Evolutionary conservation across 2,329 filamentous ascomycete species (phyloP), one percentile per base, ranked within the genome.

Genomic region (Phaeosphaeriaceae sp.): DNA sequence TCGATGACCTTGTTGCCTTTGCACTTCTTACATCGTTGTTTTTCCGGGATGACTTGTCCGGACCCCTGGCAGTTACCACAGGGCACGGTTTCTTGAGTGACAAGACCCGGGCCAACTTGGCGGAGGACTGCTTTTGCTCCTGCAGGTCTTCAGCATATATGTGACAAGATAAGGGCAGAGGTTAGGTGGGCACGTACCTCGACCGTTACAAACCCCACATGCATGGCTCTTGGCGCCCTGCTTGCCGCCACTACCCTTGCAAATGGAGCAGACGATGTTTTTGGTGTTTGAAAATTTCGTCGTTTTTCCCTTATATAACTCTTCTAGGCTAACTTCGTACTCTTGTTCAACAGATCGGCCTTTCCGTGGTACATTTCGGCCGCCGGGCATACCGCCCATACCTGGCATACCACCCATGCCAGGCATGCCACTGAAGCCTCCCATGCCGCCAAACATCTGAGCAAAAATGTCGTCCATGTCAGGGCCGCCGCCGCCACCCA

Each of bases 1-100:
- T 92, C 88, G 36, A 86, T 85, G 12, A 90, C 92, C 55, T 90
- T 85, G 74, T 89, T 90, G 67, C 94, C 94, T 78, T 97, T 97
- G 85, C 94, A 99, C 80, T 94, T 97, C 82, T 96, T 96, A 81
- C 94, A 99, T 71, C 91, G 90, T 69, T 99, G 94, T 80, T 97
- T 97, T 69, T 96, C 91, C 74, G 93, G 93, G 78, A 87, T 96
- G 68, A 92, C 86, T 68, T 87, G 86, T 5, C 94, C 94, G n/a
- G 86, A 83, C 28, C 92, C 93, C 52, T 87, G 82, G 76, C 94
- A 99, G 66, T 88, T 87, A 64, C 88, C 87, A 74, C 94, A 99
- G 29, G 87, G 75, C 30, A 92, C 85, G 6, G 87, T 85, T 66
- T 91, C 87, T 66, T 91, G 88, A 23, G 90, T 90, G 55, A 95